Base-by-base conservation (phyloP, 192 early-diverging fungal genomes). In the Chytriomyces sp. region DNA sequence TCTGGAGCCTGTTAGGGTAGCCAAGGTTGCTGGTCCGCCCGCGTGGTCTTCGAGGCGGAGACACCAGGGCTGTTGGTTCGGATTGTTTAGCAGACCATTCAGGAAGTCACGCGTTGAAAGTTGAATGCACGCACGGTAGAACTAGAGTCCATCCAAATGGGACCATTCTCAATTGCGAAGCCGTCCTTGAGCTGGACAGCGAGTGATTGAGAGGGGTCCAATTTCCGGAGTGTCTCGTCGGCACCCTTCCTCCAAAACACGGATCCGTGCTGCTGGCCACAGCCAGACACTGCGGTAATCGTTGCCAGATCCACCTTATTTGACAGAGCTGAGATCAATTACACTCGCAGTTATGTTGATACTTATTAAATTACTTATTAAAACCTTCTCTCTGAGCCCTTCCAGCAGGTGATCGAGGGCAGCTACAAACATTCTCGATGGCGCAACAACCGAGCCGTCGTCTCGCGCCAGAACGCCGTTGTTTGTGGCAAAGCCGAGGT, bases 61-160 rank as follows among this genome's bases (percentile, higher is more conserved):
- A 64, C 93, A 94, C 68, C 59, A 61, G 32, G 32, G 14, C 59
- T 93, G 84, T 39, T 70, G 52, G 0, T 62, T 56, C 0, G 93
- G 93, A 66, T 90, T 73, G 2, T 61, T 52, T 31, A 55, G 39
- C 32, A 5, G 22, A 37, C 14, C 19, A 70, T 22, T 55, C 5
- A 8, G 25, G 26, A 39, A 36, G 28, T 14, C n/a, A 26, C 33
- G 14, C 22, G 19, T 25, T 28, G 56, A 25, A 28, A 73, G 70
- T 17, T 30, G 1, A 28, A 67, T 22, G 14, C 57, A 49, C 52
- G 39, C 30, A 56, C 52, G 19, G 67, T 39, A 12, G 39, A 62
- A 25, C 58, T 91, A 4, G 90, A 85, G 63, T 94, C 93, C 74
- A 91, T 89, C 93, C 93, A 94, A 61, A 91, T 93, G 5, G 93